Conservation (phyloP, 495 filamentous ascomycete genomes). For the Aspergillus sclerotioniger region DNA sequence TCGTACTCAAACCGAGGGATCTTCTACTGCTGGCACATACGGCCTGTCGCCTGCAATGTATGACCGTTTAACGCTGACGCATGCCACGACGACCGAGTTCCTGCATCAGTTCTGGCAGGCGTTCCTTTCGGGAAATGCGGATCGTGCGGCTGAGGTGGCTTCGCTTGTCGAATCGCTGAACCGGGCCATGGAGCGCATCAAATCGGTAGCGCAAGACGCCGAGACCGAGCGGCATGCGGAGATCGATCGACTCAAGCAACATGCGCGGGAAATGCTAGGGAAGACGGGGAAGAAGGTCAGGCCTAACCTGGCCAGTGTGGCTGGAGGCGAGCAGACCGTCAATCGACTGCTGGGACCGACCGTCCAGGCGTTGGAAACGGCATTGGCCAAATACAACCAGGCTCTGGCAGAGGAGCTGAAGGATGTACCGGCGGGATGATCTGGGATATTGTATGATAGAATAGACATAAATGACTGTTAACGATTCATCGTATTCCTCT, state of each 20-base stretch:
- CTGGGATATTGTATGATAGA: conserved; percentile 16
- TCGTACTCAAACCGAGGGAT: conserved; percentile 33
- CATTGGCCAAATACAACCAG: conserved; percentile 60
- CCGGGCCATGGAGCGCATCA: conserved; percentile 73
- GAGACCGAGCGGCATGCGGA: conserved; percentile 65
- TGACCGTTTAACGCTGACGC: conserved; percentile 75
- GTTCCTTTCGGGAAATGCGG: conserved; percentile 79
- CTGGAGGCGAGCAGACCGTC: conserved; percentile 74
- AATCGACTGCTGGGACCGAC: conserved; percentile 71
- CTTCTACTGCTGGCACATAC: conserved; percentile 44
- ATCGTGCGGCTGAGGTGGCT: conserved; percentile 70
- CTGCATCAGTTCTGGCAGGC: conserved; percentile 93
- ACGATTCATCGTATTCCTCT: no score
- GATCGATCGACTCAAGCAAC: conserved; percentile 58
- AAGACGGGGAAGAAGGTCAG: conserved; percentile 67
- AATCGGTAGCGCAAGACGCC: conserved; percentile 75
- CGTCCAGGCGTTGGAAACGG: conserved; percentile 61
- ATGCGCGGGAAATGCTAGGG: conserved; percentile 64
- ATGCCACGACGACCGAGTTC: conserved; percentile 91
- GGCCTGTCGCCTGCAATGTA: conserved; percentile 65
- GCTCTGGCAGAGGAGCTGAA: conserved; percentile 59
- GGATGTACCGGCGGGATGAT: conserved; percentile 26
- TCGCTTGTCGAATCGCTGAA: conserved; percentile 75
- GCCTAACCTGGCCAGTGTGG: conserved; percentile 60
- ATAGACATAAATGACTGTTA: conserved; percentile 3